Base-by-base conservation (phyloP, 768 basidiomycete genomes). In the Lactarius trivialis region DNA sequence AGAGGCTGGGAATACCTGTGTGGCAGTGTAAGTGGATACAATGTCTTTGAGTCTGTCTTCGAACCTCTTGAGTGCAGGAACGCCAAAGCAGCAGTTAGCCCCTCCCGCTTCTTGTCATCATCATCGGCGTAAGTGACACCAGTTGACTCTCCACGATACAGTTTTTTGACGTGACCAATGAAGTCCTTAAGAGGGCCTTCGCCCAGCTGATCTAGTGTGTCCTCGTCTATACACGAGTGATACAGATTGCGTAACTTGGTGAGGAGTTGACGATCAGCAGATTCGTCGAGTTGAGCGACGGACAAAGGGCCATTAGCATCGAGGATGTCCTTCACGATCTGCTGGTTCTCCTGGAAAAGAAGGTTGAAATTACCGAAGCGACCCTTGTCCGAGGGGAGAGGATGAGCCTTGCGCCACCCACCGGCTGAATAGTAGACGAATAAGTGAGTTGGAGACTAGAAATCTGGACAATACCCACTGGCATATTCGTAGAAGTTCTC, bases 401-500 rank as follows among this genome's bases (percentile, higher is more conserved):
- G 89, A 71, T 98, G 85, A 0, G 77, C 74, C 45, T 81, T 82
- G 21, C 89, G 78, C 96, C 96, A 99, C 14, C 93, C 93, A 19
- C 92, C 91, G 70, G 88, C 91, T 95, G 58, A 17, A 14, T 33
- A 7, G 52, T 55, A 41, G 57, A 60, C 17, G 50, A 41, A 7
- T 56, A 19, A 41, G 8, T 24, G 45, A 24, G n/a, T 26, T 26
- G 45, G 21, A 45, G 34, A 33, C 30, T 37, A 55, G 37, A 28
- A 54, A n/a, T 49, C 12, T 43, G 11, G 6, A 57, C 37, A 15
- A 37, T 21, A 85, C 91, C 69, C 70, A 95, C 93, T 95, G 11
- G 94, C 85, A 75, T 86, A 98, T 65, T 88, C 83, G 70, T 94
- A 98, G 73, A 98, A 97, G 74, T 93, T 88, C 67, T 98, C 91